These are phyloP conservation scores for Saturnispora gosingensis DNA, from an alignment of 805 yeast species.

Conservation along the genomic window DNA sequence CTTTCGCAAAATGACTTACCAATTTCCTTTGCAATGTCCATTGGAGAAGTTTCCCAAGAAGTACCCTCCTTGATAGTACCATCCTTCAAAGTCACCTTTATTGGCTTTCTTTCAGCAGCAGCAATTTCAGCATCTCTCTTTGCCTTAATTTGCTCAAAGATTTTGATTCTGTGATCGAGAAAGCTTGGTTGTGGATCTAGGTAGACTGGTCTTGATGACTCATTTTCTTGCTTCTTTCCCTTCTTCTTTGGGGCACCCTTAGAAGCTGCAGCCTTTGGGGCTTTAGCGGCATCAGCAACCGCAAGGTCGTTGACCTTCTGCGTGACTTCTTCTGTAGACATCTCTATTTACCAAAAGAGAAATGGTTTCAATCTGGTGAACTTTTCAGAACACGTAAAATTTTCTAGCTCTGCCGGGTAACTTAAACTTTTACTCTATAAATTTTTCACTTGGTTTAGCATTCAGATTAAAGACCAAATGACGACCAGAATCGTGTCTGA, in stretches of 20 bases:
- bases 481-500: not conserved
- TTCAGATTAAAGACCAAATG: not conserved
- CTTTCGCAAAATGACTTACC: conserved; percentile 84
- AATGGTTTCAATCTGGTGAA: not conserved
- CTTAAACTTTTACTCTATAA: not conserved
- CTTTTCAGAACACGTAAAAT: not conserved
- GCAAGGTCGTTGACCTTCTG: conserved; percentile 39
- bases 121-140: conserved; percentile 69
- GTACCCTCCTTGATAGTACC: conserved; percentile 72
- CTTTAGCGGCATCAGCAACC: conserved; percentile 20
- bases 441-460: not conserved
- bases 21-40: conserved; percentile 73
- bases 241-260: conserved; percentile 17
- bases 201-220: conserved; percentile 33
- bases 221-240: conserved; percentile 27
- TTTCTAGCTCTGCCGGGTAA: conserved; percentile 7
- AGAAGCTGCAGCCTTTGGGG: conserved; percentile 6
- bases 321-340: conserved; percentile 34
- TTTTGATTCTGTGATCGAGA: conserved; percentile 64
- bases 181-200: conserved; percentile 78
- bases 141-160: conserved; percentile 74
- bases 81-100: conserved; percentile 78
- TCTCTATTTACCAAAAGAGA: not conserved
- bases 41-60: conserved; percentile 85
- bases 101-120: conserved; percentile 44